Conservation (phyloP, 306 rosid genomes). For the Carpinus fangiana region DNA sequence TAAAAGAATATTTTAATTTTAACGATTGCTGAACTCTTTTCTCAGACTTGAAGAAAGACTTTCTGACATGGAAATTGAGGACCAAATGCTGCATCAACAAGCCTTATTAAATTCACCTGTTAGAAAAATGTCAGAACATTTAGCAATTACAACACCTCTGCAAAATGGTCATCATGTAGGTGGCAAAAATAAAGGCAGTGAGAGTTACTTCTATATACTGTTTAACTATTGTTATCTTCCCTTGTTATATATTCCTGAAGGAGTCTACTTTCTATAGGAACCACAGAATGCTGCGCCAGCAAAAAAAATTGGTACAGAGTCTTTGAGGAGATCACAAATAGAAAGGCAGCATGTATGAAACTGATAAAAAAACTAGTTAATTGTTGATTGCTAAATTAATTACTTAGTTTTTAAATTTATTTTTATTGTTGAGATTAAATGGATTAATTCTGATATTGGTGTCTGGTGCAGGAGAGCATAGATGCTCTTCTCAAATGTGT, state of each 20-base stretch:
- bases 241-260: slow-evolving; percentile 24
- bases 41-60: slow-evolving; percentile 88
- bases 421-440: slow-evolving; percentile 16
- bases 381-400: slow-evolving; percentile 16
- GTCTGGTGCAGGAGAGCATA: slow-evolving; percentile 67
- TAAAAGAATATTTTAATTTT: slow-evolving; percentile 9
- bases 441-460: slow-evolving; percentile 19
- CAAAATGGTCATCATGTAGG: slow-evolving; percentile 81
- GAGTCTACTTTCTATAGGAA: slow-evolving; percentile 45
- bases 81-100: slow-evolving; percentile 72
- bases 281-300: slow-evolving; percentile 31
- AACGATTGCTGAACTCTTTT: slow-evolving; percentile 19
- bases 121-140: slow-evolving; percentile 57
- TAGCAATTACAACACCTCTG: slow-evolving; percentile 30
- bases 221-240: slow-evolving; percentile 19
- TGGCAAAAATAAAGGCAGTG: slow-evolving; percentile 19
- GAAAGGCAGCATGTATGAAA: slow-evolving; percentile 76
- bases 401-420: slow-evolving; percentile 22
- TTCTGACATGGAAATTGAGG: slow-evolving; percentile 83
- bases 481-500: slow-evolving; percentile 69
- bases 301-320: slow-evolving; percentile 60
- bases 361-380: slow-evolving; percentile 7
- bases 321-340: slow-evolving; percentile 61
- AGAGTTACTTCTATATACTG: slow-evolving; percentile 17
- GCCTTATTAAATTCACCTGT: slow-evolving; percentile 62